These are phyloP conservation scores for Centrapalus pauciflorus DNA, from an alignment of 129 eudicot genomes.

Conservation along the genomic window DNA sequence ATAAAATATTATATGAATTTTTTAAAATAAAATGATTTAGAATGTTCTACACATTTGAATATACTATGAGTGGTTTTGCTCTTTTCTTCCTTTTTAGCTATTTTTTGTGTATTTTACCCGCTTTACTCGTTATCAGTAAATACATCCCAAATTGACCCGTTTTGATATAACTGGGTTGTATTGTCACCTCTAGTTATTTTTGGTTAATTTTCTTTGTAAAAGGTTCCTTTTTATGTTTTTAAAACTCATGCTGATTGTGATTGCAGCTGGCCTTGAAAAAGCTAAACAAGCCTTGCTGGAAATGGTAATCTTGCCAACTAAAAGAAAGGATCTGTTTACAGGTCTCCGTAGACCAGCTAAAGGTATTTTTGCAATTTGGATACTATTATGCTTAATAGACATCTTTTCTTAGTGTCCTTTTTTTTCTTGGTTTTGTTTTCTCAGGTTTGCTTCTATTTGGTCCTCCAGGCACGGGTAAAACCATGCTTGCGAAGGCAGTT, in stretches of 20 bases:
- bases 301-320: constrained; percentile 95
- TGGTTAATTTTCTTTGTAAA: background rate
- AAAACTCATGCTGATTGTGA: background rate
- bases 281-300: constrained; percentile 94
- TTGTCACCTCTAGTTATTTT: too few relatives aligned
- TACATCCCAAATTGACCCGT: too few relatives aligned
- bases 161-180: too few relatives aligned
- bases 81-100: too few relatives aligned
- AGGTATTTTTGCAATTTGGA: constrained; percentile 39
- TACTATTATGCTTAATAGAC: background rate
- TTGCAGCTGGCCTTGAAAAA: constrained; percentile 94
- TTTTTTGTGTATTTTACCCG: background rate
- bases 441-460: constrained; percentile 96
- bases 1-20: too few relatives aligned
- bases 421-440: constrained; percentile 13
- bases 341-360: constrained; percentile 95
- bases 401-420: background rate
- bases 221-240: background rate
- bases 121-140: too few relatives aligned
- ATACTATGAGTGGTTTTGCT: too few relatives aligned
- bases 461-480: constrained; percentile 99
- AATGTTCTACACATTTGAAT: too few relatives aligned
- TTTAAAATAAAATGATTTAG: too few relatives aligned
- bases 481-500: constrained; percentile 98
- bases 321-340: constrained; percentile 89